Base-by-base conservation (phyloP, 2,329 filamentous ascomycete genomes). In the Albifimbria verrucaria region DNA sequence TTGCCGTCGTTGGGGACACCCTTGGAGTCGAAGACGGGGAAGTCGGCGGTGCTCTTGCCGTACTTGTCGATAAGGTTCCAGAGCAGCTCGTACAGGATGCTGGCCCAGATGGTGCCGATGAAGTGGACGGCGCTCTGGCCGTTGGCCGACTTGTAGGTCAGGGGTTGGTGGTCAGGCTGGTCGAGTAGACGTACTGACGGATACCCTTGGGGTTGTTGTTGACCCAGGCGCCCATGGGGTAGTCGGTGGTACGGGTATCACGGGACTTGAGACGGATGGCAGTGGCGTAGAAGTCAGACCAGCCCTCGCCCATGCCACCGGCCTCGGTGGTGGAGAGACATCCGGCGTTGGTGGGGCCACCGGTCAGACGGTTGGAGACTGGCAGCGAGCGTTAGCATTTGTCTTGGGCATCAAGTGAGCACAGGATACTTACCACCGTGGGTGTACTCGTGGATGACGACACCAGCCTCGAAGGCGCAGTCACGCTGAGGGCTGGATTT, bases 361-460 rank as follows among this genome's bases (percentile, higher is more conserved):
- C 82, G 0, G 82, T 85, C 24, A 85, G 72, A 41, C 82, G 80
- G 66, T 72, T 83, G 15, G 80, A 82, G 9, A 85, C 64, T 67
- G n/a, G 1, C 12, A 45, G 3, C 2, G 4, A n/a, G 54, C n/a
- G 50, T 61, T 9, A 61, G 56, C 24, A 39, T 47, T 3, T 18
- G 15, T 25, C 3, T 1, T 3, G 21, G 9, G 4, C 43, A 21
- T 70, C 54, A 4, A 2, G n/a, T 3, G 32, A 47, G 46, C 67
- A n/a, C 11, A 6, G 12, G 11, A 12, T 12, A 67, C 72, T 67
- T 59, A 74, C 72, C 53, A 23, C 77, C 77, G 66, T 82, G 79
- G 1, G 75, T 80, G 62, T 77, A 82, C 62, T 83, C 80, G 70
- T 86, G 83, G 55, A 86, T 78, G 22, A 86, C 73, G 20, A 86